Base-by-base conservation (phyloP, 2,329 filamentous ascomycete genomes). In the Beauveria sp. region DNA sequence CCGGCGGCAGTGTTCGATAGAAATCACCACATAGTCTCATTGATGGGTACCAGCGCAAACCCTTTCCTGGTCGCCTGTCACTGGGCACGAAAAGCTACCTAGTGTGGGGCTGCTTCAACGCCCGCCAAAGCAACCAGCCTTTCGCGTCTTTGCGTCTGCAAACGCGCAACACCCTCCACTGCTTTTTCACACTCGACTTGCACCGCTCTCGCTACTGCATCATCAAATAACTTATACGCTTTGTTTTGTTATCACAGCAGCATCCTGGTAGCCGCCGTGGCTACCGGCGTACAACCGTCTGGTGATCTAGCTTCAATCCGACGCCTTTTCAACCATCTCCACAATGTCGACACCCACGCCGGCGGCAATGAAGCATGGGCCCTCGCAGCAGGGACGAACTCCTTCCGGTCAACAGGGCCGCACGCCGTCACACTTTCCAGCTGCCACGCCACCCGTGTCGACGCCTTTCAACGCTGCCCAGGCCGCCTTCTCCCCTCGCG, bases 401-500 rank as follows among this genome's bases (percentile, higher is more conserved):
- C 76, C 79, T 47, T 84, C 81, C 16, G 61, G 46, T 34, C 78
- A 80, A 66, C 79, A 80, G 70, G 78, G 78, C n/a, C 73, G 75
- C 41, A 80, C 79, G 3, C 79, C 78, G 4, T 79, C 77, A 20
- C 80, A 83, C 65, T 71, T 80, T 61, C 77, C 80, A 2, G 82
- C 75, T 5, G 83, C 82, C 3, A 87, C 85, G 6, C 85, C 85
- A 16, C 84, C 84, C n/a, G 84, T 85, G 26, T 87, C 85, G 41
- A 88, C 85, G 2, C 85, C 85, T 16, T 87, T 87, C 61, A 80
- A 83, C 43, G 76, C 80, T 48, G 78, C 78, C 2, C 79, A 82
- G 56, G 77, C 79, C n/a, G 83, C 79, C 41, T 84, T 87, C 68
- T 86, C 85, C 2, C 84, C 85, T 4, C 77, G 75, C 30, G 83